These are phyloP conservation scores for Epithemia pelagica DNA, from an alignment of 108 stramenopile species.

Conservation along the genomic window DNA sequence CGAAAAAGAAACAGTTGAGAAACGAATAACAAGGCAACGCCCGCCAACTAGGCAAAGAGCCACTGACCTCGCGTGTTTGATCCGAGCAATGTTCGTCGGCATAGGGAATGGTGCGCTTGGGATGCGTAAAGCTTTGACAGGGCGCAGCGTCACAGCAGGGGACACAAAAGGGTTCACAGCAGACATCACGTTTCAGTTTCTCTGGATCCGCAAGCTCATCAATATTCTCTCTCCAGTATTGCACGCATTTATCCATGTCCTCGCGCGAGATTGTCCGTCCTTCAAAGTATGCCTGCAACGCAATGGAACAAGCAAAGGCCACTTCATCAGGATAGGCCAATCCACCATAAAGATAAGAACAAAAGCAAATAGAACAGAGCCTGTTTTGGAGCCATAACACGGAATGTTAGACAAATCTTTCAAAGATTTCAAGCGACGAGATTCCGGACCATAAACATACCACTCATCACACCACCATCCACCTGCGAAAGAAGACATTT, in stretches of 20 bases:
- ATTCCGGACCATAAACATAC: no score
- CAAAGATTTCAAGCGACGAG: no score
- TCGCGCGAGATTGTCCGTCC: slow-evolving; percentile 29
- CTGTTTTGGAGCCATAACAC: slow-evolving; percentile 7
- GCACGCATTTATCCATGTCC: slow-evolving; percentile 41
- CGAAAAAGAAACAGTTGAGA: not conserved
- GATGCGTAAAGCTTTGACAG: slow-evolving; percentile 18
- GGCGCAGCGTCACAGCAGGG: slow-evolving; percentile 7
- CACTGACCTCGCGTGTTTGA: slow-evolving; percentile 26
- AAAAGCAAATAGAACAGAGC: slow-evolving; percentile 29
- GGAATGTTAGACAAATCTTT: no score
- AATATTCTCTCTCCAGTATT: slow-evolving; percentile 39
- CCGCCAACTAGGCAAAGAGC: no score
- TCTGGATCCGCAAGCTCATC: slow-evolving; percentile 33
- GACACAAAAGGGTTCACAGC: slow-evolving; percentile 38
- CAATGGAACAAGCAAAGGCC: slow-evolving; percentile 34
- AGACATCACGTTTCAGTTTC: slow-evolving; percentile 27
- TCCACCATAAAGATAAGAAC: slow-evolving; percentile 35
- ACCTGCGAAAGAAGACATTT: not conserved
- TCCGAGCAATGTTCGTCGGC: slow-evolving; percentile 26
- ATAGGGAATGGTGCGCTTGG: slow-evolving; percentile 26
- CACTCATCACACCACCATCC: slow-evolving; percentile 60
- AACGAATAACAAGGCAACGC: not conserved
- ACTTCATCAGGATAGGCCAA: slow-evolving; percentile 39
- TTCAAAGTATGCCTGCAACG: slow-evolving; percentile 55